These are phyloP conservation scores for Neurospora cerealis DNA, from an alignment of 495 filamentous ascomycete genomes.

Conservation along the genomic window DNA sequence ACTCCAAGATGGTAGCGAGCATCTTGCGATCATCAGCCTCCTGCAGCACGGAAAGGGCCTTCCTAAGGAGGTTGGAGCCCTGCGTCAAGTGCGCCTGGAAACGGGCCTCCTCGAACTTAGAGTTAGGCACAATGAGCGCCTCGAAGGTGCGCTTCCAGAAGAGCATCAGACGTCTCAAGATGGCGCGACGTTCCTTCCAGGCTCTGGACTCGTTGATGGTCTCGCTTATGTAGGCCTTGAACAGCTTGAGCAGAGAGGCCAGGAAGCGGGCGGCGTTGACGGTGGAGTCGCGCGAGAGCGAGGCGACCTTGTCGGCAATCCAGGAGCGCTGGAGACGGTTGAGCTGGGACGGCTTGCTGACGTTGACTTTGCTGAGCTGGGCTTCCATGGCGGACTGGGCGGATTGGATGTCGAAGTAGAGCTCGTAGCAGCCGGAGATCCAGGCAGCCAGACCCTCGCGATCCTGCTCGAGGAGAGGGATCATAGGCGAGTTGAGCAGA, in stretches of 20 bases:
- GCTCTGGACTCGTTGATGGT: slow-evolving; percentile 10
- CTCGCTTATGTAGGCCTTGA: slow-evolving; percentile 24
- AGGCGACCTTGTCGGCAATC: slow-evolving; percentile 44
- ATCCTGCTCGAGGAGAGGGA: slow-evolving; percentile 27
- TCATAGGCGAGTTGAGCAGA: slow-evolving; percentile 50
- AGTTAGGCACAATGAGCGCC: slow-evolving; percentile 21
- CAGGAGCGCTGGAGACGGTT: slow-evolving; percentile 61
- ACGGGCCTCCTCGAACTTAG: slow-evolving; percentile 39
- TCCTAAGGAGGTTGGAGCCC: slow-evolving; percentile 22
- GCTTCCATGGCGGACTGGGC: slow-evolving; percentile 18
- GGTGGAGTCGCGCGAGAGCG: slow-evolving; percentile 57
- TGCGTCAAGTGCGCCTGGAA: slow-evolving; percentile 44
- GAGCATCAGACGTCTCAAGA: slow-evolving; percentile 37
- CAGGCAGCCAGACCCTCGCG: slow-evolving; percentile 29
- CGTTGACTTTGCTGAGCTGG: slow-evolving; percentile 24
- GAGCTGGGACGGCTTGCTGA: slow-evolving; percentile 50
- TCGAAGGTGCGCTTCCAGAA: slow-evolving; percentile 51
- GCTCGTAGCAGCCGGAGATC: slow-evolving; percentile 39
- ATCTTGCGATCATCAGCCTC: slow-evolving; percentile 17
- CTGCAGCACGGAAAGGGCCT: slow-evolving; percentile 7
- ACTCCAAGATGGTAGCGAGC: slow-evolving; percentile 17
- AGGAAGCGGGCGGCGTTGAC: slow-evolving; percentile 34
- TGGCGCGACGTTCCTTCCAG: slow-evolving; percentile 25
- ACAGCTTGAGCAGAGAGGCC: slow-evolving; percentile 14
- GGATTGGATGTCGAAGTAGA: slow-evolving; percentile 35